Percentiles rank a stretch among this genome's conserved stretches.
Evolutionary conservation across 2,329 filamentous ascomycete species (phyloP).

Genomic region (Claviceps digitariae): DNA sequence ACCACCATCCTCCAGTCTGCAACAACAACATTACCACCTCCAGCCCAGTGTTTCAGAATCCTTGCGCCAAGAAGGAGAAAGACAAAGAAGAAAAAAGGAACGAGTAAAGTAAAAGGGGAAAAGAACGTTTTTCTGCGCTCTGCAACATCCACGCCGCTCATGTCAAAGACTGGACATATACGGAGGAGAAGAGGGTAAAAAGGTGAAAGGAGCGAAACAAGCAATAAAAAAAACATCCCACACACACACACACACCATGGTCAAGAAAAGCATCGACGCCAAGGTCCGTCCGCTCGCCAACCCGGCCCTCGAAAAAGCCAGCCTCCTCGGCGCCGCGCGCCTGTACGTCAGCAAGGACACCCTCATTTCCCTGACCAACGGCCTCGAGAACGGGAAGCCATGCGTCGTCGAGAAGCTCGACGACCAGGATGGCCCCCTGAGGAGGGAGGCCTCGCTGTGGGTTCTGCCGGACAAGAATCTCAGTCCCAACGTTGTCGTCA

Average conservation of each 20-base stretch:
- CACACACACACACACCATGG: slow-evolving; percentile 13
- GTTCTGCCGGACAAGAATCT: slow-evolving; percentile 44
- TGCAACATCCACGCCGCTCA: not conserved
- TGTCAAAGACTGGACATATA: not conserved
- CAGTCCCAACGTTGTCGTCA: slow-evolving; percentile 54
- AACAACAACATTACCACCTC: too few species aligned
- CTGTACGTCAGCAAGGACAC: slow-evolving; percentile 35
- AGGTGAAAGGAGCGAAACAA: not conserved
- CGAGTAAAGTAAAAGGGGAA: too few species aligned
- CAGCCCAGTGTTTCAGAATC: too few species aligned
- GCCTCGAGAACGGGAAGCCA: slow-evolving; percentile 27
- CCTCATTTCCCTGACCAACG: slow-evolving; percentile 29
- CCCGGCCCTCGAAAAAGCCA: slow-evolving; percentile 27
- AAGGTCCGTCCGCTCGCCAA: slow-evolving; percentile 30
- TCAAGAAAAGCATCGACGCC: slow-evolving; percentile 22
- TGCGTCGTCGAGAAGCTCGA: slow-evolving; percentile 27
- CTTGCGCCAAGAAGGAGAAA: not conserved
- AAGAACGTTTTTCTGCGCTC: not conserved
- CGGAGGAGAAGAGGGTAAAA: not conserved
- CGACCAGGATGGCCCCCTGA: slow-evolving; percentile 9
- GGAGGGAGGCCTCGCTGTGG: slow-evolving; percentile 36
- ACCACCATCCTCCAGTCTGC: too few species aligned
- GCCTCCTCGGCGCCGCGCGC: slow-evolving; percentile 29
- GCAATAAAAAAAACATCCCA: too few species aligned
- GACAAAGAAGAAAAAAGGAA: not conserved